Evolutionary conservation across 108 stramenopile genomes (phyloP).

Genomic region (Hondaea fermentalgiana): DNA sequence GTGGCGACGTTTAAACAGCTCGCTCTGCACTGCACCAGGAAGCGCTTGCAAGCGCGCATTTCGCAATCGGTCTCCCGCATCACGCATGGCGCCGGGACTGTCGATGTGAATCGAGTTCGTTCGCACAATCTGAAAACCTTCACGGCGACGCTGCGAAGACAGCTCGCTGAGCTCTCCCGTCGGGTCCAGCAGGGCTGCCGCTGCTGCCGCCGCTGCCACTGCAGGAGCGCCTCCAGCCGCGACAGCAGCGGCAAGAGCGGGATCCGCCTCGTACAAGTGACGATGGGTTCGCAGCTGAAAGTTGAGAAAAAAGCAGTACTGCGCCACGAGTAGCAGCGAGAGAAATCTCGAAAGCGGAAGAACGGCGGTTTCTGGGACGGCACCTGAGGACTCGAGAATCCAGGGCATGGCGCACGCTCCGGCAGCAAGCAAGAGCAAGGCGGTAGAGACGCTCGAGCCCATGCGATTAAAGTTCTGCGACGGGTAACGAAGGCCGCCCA

Average conservation of each 20-base stretch:
- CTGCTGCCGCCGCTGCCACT: not conserved
- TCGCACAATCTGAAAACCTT: not conserved
- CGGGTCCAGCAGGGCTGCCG: not conserved
- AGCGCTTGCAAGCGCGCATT: not conserved
- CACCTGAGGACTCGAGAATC: not conserved
- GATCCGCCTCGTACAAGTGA: not conserved
- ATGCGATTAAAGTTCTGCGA: conserved; percentile 55
- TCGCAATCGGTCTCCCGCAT: not conserved
- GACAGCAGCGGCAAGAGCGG: not conserved
- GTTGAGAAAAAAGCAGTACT: not conserved
- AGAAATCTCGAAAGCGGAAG: not conserved
- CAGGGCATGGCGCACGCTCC: not conserved
- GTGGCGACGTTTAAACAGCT: not conserved
- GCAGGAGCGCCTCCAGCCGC: not conserved
- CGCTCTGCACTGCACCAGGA: not conserved
- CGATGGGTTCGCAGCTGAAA: conserved; percentile 9
- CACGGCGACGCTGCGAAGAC: not conserved
- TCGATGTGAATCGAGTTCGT: not conserved
- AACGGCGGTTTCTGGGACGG: not conserved
- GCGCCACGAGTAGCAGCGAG: not conserved
- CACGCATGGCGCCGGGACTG: not conserved
- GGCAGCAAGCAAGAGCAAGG: not conserved
- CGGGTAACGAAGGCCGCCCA: conserved; percentile 74
- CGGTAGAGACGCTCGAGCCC: not conserved
- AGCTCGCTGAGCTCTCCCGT: not conserved